phyloP scores from a whole-genome alignment of 2,329 filamentous ascomycete species.

The Beauveria varroae region DNA sequence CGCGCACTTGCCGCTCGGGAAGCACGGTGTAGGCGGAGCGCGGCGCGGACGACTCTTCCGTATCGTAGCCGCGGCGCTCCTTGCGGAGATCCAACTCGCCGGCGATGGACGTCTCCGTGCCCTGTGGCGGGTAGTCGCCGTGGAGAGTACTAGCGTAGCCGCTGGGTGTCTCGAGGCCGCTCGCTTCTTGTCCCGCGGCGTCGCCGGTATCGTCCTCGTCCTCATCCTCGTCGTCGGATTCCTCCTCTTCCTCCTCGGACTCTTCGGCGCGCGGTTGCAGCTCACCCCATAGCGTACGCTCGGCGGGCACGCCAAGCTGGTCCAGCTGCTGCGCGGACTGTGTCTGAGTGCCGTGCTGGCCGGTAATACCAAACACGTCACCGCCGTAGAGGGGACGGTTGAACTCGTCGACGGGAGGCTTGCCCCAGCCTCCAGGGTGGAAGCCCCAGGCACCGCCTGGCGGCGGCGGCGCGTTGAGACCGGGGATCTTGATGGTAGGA shows the following conservation, averaged over 20 bases:
- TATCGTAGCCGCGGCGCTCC: slow-evolving; percentile 71
- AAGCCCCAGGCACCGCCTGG: slow-evolving; percentile 90
- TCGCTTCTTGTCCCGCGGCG: slow-evolving; percentile 53
- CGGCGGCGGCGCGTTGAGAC: slow-evolving; percentile 87
- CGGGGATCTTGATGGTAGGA: slow-evolving; percentile 88
- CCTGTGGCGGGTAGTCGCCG: slow-evolving; percentile 66
- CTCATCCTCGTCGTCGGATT: slow-evolving; percentile 68
- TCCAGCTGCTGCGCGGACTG: slow-evolving; percentile 18
- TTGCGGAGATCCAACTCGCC: slow-evolving; percentile 92
- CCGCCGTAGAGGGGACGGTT: slow-evolving; percentile 88
- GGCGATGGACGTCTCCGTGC: slow-evolving; percentile 64
- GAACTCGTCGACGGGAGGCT: slow-evolving; percentile 89
- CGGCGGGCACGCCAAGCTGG: slow-evolving; percentile 65
- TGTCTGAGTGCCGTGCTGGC: slow-evolving; percentile 27
- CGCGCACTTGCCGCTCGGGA: slow-evolving; percentile 76
- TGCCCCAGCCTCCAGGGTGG: slow-evolving; percentile 90
- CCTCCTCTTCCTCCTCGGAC: slow-evolving; percentile 63
- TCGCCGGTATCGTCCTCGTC: slow-evolving; percentile 60
- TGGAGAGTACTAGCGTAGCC: slow-evolving; percentile 75
- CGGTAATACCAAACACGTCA: slow-evolving; percentile 79
- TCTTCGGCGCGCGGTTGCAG: slow-evolving; percentile 73
- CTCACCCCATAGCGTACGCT: slow-evolving; percentile 87
- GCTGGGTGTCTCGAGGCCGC: slow-evolving; percentile 71
- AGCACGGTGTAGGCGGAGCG: slow-evolving; percentile 83
- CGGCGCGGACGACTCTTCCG: slow-evolving; percentile 68